These are phyloP conservation scores for Isoetes engelmannii DNA, from an alignment of 83 land plant genomes.

Conservation along the genomic window DNA sequence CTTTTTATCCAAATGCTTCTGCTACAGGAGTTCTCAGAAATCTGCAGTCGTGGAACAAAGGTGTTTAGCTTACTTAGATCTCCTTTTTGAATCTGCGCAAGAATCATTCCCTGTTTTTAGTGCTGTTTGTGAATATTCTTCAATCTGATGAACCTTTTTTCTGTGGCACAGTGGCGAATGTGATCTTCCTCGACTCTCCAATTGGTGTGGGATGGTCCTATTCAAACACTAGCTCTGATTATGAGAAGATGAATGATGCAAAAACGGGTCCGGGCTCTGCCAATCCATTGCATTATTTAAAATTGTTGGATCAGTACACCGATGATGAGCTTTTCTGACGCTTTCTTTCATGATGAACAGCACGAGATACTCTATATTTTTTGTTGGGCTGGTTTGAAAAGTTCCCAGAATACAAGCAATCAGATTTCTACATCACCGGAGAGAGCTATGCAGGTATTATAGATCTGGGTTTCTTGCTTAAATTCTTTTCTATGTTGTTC, in stretches of 20 bases:
- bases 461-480: too few relatives aligned
- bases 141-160: background rate
- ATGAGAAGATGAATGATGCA: slow-evolving; percentile 14
- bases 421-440: slow-evolving; percentile 29
- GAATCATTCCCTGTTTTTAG: background rate
- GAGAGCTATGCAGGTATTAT: slow-evolving; percentile 46
- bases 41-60: slow-evolving; percentile 35
- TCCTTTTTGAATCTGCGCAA: background rate
- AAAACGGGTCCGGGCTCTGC: slow-evolving; percentile 18
- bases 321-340: background rate
- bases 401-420: slow-evolving; percentile 33
- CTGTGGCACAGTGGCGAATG: slow-evolving; percentile 14
- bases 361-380: slow-evolving; percentile 28
- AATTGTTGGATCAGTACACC: background rate
- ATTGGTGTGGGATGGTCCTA: slow-evolving; percentile 29
- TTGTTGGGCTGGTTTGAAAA: slow-evolving; percentile 33
- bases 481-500: too few relatives aligned
- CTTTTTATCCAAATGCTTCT: slow-evolving; percentile 28
- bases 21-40: slow-evolving; percentile 17
- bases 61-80: background rate
- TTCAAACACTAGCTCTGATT: background rate
- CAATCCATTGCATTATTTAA: background rate
- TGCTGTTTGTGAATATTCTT: background rate
- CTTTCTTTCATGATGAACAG: slow-evolving; percentile 13
- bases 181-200: slow-evolving; percentile 22